Conservation (phyloP, 441 rosid species). For the Corymbia calophylla region DNA sequence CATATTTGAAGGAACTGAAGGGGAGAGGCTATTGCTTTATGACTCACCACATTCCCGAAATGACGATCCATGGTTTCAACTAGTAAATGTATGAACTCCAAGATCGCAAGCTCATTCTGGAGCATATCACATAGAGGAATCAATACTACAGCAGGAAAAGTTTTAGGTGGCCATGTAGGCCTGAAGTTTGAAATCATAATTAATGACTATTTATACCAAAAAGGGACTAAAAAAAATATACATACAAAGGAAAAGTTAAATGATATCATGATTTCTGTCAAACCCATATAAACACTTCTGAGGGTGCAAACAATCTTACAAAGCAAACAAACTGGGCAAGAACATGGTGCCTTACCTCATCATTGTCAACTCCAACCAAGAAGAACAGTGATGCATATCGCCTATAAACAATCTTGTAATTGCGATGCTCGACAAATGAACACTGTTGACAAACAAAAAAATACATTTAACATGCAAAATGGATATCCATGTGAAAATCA, state of each 20-base stretch:
- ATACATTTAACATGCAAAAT: background rate
- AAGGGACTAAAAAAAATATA: background rate
- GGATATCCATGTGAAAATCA: background rate
- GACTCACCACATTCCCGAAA: slow-evolving; percentile 85
- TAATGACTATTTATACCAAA: background rate
- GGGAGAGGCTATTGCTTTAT: background rate
- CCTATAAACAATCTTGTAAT: slow-evolving; percentile 90
- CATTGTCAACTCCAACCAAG: slow-evolving; percentile 92
- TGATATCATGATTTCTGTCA: background rate
- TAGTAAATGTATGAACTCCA: slow-evolving; percentile 90
- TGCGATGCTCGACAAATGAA: slow-evolving; percentile 97
- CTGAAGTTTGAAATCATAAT: background rate
- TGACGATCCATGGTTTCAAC: slow-evolving; percentile 95
- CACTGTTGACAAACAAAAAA: slow-evolving; percentile 38
- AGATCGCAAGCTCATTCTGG: slow-evolving; percentile 90
- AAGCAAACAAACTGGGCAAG: background rate
- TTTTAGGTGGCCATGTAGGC: background rate
- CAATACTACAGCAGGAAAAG: background rate
- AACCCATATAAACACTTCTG: background rate
- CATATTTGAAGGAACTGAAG: background rate
- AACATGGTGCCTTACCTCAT: slow-evolving; percentile 42
- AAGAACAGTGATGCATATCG: slow-evolving; percentile 95
- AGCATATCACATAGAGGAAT: background rate
- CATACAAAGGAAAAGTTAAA: background rate
- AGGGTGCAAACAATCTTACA: background rate